Evolutionary conservation across 495 filamentous ascomycete species (phyloP).

Genomic region (Neurospora sp.): DNA sequence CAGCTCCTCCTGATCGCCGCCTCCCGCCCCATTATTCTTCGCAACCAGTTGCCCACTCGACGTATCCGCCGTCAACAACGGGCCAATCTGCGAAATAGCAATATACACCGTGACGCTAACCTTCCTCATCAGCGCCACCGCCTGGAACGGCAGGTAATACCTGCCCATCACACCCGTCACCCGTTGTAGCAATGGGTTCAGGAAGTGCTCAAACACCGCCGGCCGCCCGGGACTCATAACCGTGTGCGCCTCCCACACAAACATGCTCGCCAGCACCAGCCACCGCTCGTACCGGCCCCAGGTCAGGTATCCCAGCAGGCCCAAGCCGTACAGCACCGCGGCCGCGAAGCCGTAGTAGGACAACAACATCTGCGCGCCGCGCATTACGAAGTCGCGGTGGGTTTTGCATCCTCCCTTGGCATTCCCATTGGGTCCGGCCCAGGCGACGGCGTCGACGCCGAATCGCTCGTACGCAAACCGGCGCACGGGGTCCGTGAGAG

Average conservation of each 20-base stretch:
- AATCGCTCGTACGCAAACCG: constrained; percentile 92
- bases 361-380: constrained; percentile 45
- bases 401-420: constrained; percentile 44
- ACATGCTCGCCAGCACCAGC: constrained; percentile 56
- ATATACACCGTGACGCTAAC: constrained; percentile 73
- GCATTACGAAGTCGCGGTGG: constrained; percentile 59
- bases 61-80: constrained; percentile 41
- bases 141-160: constrained; percentile 81
- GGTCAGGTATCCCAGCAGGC: constrained; percentile 69
- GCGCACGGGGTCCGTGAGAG: constrained; percentile 64
- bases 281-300: constrained; percentile 89
- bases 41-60: constrained; percentile 15
- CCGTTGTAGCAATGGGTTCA: constrained; percentile 51
- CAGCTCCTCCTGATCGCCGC: constrained; percentile 23
- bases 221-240: constrained; percentile 58
- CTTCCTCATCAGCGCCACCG: constrained; percentile 66
- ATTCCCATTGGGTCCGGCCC: constrained; percentile 26
- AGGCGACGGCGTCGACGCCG: constrained; percentile 56
- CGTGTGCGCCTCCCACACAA: constrained; percentile 62
- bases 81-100: constrained; percentile 75
- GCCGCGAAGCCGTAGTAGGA: constrained; percentile 59
- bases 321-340: constrained; percentile 53
- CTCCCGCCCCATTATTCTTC: constrained; percentile 10
- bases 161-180: constrained; percentile 35
- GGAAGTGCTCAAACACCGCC: constrained; percentile 41